A percentile compares a stretch with the other conserved stretches of the same genome.
phyloP scores from a whole-genome alignment of 495 filamentous ascomycete genomes.

The Endocarpon pusillum region DNA sequence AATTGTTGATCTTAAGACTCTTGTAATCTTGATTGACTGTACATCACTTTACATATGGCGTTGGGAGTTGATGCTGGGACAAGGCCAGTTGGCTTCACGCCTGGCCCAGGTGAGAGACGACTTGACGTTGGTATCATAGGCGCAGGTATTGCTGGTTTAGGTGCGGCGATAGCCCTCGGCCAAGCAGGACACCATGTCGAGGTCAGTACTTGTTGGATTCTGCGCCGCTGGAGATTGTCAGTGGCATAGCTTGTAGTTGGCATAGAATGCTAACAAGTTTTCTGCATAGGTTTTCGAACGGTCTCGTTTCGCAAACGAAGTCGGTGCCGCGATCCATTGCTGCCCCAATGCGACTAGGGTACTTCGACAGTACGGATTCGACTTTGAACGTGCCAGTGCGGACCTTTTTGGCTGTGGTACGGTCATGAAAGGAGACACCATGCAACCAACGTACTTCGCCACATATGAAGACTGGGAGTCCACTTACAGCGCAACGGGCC shows the following conservation, averaged over 20 bases:
- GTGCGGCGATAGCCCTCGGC: constrained; percentile 36
- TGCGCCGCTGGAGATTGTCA: neutral
- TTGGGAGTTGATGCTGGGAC: too few species aligned
- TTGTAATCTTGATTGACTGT: too few species aligned
- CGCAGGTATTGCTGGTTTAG: constrained; percentile 39
- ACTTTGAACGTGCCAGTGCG: constrained; percentile 16
- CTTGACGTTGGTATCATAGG: constrained; percentile 35
- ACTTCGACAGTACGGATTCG: constrained; percentile 29
- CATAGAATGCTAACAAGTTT: neutral
- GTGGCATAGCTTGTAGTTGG: neutral
- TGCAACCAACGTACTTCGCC: constrained; percentile 7
- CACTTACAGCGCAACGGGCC: constrained; percentile 13
- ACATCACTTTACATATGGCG: too few species aligned
- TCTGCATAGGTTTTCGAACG: constrained; percentile 29
- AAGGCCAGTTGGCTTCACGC: too few species aligned
- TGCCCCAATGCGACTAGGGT: constrained; percentile 32
- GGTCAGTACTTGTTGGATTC: constrained; percentile 7
- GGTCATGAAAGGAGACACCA: constrained; percentile 6
- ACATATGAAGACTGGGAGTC: constrained; percentile 8
- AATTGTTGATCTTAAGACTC: too few species aligned
- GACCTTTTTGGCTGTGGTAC: constrained; percentile 1
- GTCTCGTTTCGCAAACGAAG: constrained; percentile 32
- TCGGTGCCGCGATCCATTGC: constrained; percentile 36
- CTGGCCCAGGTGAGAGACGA: neutral
- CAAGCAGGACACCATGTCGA: constrained; percentile 33